Conservation (phyloP, 768 basidiomycete genomes). For the Phylloporus scabripes region DNA sequence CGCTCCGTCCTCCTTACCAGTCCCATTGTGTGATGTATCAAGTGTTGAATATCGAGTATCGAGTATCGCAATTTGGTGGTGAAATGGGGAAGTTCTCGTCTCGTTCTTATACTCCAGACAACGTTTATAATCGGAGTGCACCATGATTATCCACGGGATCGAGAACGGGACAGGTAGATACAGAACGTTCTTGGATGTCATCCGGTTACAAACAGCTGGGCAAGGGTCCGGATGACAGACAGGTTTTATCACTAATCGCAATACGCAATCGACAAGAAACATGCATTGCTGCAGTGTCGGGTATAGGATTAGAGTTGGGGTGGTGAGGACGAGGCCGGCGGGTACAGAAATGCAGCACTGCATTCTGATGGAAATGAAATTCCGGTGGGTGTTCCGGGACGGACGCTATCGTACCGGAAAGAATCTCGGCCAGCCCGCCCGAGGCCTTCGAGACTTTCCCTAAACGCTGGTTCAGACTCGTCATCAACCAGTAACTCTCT, state of each 20-base stretch:
- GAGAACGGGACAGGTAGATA: background rate
- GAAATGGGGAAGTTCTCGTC: background rate
- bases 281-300: background rate
- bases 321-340: background rate
- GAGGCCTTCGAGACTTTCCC: background rate
- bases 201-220: background rate
- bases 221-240: background rate
- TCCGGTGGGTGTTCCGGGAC: background rate
- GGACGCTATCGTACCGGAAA: background rate
- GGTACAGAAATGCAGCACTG: background rate
- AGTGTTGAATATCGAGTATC: background rate
- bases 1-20: conserved; percentile 4
- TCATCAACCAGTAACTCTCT: background rate
- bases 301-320: background rate
- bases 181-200: background rate
- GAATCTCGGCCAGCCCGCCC: background rate
- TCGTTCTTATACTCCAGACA: conserved; percentile 6
- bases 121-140: background rate
- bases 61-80: conserved; percentile 4
- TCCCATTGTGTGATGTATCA: conserved; percentile 1
- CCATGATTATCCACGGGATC: background rate
- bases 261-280: background rate
- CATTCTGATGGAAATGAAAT: background rate
- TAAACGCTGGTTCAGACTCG: background rate
- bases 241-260: background rate